Evolutionary conservation across 164 flowering plant species (phyloP).

Genomic region (Chimonanthus salicifolius): DNA sequence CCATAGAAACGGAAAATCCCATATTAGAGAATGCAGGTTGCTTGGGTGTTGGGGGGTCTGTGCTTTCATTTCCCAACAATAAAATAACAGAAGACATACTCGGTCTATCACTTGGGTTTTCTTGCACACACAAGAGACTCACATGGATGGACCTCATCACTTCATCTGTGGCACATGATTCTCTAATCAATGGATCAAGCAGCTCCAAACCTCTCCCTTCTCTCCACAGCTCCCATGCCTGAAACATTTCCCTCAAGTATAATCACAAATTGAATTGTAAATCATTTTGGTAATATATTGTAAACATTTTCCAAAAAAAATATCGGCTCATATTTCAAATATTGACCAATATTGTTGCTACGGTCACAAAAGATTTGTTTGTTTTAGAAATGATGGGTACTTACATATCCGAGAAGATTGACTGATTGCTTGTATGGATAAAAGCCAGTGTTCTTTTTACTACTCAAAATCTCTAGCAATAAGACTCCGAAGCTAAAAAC

Average conservation of each 20-base stretch:
- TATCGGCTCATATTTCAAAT: too few species aligned
- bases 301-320: too few species aligned
- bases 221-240: neutral
- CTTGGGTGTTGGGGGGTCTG: neutral
- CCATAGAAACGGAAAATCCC: too few species aligned
- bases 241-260: neutral
- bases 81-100: neutral
- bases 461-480: neutral
- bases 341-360: too few species aligned
- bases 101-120: neutral
- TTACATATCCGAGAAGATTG: neutral
- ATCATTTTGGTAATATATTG: too few species aligned
- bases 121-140: constrained; percentile 1
- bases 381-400: neutral
- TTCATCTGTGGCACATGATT: neutral
- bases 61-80: neutral
- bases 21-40: neutral
- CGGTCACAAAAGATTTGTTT: too few species aligned
- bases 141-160: neutral
- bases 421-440: neutral
- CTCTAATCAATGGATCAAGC: neutral
- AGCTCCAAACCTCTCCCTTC: neutral
- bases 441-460: neutral
- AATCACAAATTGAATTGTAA: too few species aligned
- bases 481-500: constrained; percentile 8